A percentile compares a stretch with the other conserved stretches of the same genome.
phyloP scores from a whole-genome alignment of 805 yeast genomes.

The Hyphopichia homilentoma region DNA sequence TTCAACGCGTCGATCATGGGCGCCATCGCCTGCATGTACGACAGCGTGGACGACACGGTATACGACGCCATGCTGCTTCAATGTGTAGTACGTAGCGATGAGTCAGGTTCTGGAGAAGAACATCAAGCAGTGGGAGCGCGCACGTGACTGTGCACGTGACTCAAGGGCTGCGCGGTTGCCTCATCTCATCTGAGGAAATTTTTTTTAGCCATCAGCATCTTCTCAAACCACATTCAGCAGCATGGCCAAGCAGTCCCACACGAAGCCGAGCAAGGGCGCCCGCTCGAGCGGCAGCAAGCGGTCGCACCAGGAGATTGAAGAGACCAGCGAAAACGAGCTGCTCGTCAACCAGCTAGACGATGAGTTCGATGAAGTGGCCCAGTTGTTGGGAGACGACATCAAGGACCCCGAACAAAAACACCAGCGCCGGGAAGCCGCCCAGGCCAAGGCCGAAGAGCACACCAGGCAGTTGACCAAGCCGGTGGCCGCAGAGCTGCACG shows the following conservation, averaged over 20 bases:
- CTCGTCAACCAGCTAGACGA: slow-evolving; percentile 53
- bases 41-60: slow-evolving; percentile 60
- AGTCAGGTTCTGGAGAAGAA: too few relatives aligned
- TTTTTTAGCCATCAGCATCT: too few relatives aligned
- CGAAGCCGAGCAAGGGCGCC: too few relatives aligned
- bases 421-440: slow-evolving; percentile 16
- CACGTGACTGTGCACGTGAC: too few relatives aligned
- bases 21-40: slow-evolving; percentile 77
- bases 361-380: slow-evolving; percentile 56
- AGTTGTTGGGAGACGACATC: slow-evolving; percentile 43
- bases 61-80: slow-evolving; percentile 33
- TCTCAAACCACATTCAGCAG: too few relatives aligned
- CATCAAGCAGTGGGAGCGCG: too few relatives aligned
- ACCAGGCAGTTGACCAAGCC: slow-evolving; percentile 27
- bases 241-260: too few relatives aligned
- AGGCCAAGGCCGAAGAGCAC: slow-evolving; percentile 16
- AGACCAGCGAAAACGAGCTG: slow-evolving; percentile 33
- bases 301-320: slow-evolving; percentile 27
- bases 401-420: slow-evolving; percentile 37
- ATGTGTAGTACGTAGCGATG: too few relatives aligned
- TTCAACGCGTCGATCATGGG: slow-evolving; percentile 54
- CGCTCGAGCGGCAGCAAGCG: slow-evolving; percentile 16
- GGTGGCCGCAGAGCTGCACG: slow-evolving; percentile 22
- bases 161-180: too few relatives aligned
- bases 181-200: too few relatives aligned